Evolutionary conservation across 2,329 filamentous ascomycete species (phyloP).

Genomic region (Colletotrichum neosansevieriae): DNA sequence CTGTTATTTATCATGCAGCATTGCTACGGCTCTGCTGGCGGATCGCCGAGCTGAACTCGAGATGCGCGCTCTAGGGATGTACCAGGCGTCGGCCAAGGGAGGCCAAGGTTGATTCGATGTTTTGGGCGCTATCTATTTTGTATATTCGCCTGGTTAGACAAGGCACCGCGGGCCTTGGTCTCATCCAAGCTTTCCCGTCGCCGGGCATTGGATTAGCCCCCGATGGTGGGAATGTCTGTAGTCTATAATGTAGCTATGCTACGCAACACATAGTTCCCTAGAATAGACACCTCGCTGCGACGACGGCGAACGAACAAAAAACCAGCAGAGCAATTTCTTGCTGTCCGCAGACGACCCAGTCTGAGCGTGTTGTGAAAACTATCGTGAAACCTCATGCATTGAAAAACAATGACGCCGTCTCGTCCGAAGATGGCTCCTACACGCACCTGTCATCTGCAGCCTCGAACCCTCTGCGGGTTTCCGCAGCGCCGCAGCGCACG

Average conservation of each 20-base stretch:
- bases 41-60: neutral
- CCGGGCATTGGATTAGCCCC: slow-evolving; percentile 6
- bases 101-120: slow-evolving; percentile 39
- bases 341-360: too few species aligned
- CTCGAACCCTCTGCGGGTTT: neutral
- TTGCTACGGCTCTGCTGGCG: slow-evolving; percentile 31
- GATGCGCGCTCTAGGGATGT: slow-evolving; percentile 29
- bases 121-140: slow-evolving; percentile 43
- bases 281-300: slow-evolving; percentile 19
- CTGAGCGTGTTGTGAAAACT: neutral
- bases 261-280: slow-evolving; percentile 24
- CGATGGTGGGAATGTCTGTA: slow-evolving; percentile 14
- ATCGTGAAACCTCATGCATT: slow-evolving; percentile 22
- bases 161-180: neutral
- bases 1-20: slow-evolving; percentile 21
- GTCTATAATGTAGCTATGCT: slow-evolving; percentile 38
- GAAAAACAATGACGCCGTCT: slow-evolving; percentile 29
- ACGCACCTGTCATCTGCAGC: slow-evolving; percentile 16
- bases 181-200: neutral
- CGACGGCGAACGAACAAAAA: neutral
- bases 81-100: slow-evolving; percentile 31
- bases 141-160: slow-evolving; percentile 33
- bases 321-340: neutral
- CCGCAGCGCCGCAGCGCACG: neutral
- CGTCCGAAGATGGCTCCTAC: neutral